A percentile compares a stretch with the other conserved stretches of the same genome.
Evolutionary conservation across 108 stramenopile genomes (phyloP).

Genomic region (Fistulifera solaris): DNA sequence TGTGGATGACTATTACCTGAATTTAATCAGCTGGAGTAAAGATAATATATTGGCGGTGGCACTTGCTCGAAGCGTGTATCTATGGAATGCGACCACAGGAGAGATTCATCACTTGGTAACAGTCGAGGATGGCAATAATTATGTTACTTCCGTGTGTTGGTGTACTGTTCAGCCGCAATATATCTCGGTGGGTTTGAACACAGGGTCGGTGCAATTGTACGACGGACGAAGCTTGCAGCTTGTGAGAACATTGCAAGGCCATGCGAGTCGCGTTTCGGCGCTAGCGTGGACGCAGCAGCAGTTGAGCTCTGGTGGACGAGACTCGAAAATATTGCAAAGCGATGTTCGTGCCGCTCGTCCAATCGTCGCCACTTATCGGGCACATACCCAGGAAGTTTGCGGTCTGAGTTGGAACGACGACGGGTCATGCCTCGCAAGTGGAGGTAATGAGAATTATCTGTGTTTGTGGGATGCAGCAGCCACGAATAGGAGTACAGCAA

Average conservation of each 20-base stretch:
- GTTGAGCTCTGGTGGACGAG: slow-evolving; percentile 81
- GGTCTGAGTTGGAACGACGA: slow-evolving; percentile 73
- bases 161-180: slow-evolving; percentile 67
- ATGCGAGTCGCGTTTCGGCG: slow-evolving; percentile 87
- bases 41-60: slow-evolving; percentile 96
- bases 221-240: slow-evolving; percentile 56
- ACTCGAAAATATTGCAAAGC: slow-evolving; percentile 90
- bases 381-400: slow-evolving; percentile 76
- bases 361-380: slow-evolving; percentile 48
- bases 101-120: slow-evolving; percentile 88
- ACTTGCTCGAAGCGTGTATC: slow-evolving; percentile 92
- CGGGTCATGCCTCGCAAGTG: slow-evolving; percentile 89
- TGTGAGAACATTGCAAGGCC: slow-evolving; percentile 81
- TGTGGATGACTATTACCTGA: slow-evolving; percentile 98
- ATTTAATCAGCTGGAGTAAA: slow-evolving; percentile 90
- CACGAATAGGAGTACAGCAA: slow-evolving; percentile 34
- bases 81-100: slow-evolving; percentile 96
- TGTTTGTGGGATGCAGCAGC: slow-evolving; percentile 92
- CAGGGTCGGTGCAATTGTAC: slow-evolving; percentile 71
- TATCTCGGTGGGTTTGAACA: slow-evolving; percentile 87
- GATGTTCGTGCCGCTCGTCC: slow-evolving; percentile 81
- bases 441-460: slow-evolving; percentile 97
- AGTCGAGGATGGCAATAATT: slow-evolving; percentile 64
- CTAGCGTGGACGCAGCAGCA: slow-evolving; percentile 94
- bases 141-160: slow-evolving; percentile 96